Evolutionary conservation across 306 rosid species (phyloP), one percentile per base, ranked within the genome.

Genomic region (Acacia crassicarpa): DNA sequence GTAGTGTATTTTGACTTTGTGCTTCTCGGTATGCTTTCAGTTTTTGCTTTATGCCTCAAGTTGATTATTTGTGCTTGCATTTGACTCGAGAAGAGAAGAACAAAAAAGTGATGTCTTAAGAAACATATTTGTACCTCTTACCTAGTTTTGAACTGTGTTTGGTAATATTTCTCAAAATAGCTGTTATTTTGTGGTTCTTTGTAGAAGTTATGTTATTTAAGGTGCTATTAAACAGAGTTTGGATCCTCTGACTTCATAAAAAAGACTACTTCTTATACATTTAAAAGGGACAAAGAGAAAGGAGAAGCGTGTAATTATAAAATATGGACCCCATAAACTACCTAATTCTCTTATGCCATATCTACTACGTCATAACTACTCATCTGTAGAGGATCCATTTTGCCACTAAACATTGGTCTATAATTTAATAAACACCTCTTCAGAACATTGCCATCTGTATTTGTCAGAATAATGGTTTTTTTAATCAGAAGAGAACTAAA

Each of bases 161-260:
- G 7, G 58, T 23, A 25, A 71, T 44, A 23, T 44, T 23, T 71
- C 40, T 71, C 38, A 23, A 44, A 45, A 15, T 44, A n/a, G 19
- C n/a, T 13, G 20, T 43, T 62, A 75, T 67, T 79, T 65, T 73
- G 30, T 56, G 74, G 48, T 58, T 75, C 61, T 68, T 80, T 75
- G 19, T 22, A 45, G 51, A 80, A 62, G 44, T 63, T 11, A 79
- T 76, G 32, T 78, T 67, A 74, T 69, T 23, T 27, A 4, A 23
- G 67, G 35, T 61, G 35, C 67, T 61, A 12, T 61, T 23, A 61
- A 25, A 61, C 13, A 10, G 32, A n/a, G 65, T n/a, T 58, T 22
- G 32, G 65, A 58, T 58, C 14, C 14, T 58, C 65, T 58, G 65
- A 58, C 30, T 22, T 9, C 13, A 58, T 16, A n/a, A n/a, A 10